Conservation (phyloP, 176 grass and related monocot species). For the Avena atlantica region DNA sequence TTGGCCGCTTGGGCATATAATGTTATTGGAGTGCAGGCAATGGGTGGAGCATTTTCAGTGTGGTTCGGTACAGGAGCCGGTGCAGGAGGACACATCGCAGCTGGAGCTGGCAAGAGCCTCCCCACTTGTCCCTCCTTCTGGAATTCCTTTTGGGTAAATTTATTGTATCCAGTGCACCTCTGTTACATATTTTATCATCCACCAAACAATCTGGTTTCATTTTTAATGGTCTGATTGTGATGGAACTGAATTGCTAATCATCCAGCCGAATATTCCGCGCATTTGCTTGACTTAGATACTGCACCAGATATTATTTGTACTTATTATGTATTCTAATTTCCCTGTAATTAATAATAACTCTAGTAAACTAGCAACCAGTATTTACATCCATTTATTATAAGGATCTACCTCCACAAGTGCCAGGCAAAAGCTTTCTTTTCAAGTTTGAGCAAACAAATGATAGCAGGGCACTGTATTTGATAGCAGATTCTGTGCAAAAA, state of each 20-base stretch:
- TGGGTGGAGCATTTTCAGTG: neutral
- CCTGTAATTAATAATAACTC: too few relatives aligned
- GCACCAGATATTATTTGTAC: neutral
- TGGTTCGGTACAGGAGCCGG: neutral
- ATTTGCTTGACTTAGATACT: neutral
- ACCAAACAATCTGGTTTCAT: neutral
- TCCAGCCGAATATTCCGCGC: neutral
- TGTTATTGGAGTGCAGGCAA: neutral
- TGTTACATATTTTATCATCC: neutral
- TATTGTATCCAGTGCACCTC: neutral
- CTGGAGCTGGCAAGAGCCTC: neutral
- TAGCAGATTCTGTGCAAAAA: conserved; percentile 30
- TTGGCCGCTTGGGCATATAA: neutral
- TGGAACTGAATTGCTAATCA: neutral
- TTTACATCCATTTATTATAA: neutral
- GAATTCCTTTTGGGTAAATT: conserved; percentile 16
- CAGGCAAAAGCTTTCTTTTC: neutral
- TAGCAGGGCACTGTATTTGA: conserved; percentile 13
- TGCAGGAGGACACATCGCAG: neutral
- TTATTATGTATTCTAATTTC: neutral
- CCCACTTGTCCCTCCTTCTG: neutral
- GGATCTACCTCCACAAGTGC: neutral
- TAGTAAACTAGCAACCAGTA: too few relatives aligned
- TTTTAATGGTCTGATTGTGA: conserved; percentile 19
- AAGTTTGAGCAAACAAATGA: neutral